A percentile compares a stretch with the other conserved stretches of the same genome.
Evolutionary conservation across 257 asterid species (phyloP).

Genomic region (Capsicum baccatum): DNA sequence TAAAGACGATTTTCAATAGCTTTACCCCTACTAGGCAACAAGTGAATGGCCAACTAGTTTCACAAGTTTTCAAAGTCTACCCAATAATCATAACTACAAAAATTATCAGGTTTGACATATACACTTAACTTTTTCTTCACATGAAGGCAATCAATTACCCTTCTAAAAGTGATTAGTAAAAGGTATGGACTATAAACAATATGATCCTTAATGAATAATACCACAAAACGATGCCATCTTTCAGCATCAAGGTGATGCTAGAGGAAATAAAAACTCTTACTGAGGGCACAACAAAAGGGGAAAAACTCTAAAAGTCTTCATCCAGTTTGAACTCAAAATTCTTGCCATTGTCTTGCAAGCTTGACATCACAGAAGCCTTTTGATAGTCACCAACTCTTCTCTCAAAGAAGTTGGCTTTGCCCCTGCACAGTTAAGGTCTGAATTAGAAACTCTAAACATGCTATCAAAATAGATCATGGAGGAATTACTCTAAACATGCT

Average conservation of each 20-base stretch:
- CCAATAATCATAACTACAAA: slow-evolving; percentile 5
- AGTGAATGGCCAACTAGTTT: background rate
- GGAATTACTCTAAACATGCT: background rate
- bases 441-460: background rate
- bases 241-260: slow-evolving; percentile 35
- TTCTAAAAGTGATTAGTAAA: background rate
- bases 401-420: slow-evolving; percentile 80
- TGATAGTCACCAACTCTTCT: slow-evolving; percentile 81
- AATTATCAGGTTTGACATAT: background rate
- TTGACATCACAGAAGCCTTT: slow-evolving; percentile 81
- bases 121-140: background rate
- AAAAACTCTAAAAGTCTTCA: slow-evolving; percentile 66
- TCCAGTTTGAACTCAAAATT: slow-evolving; percentile 65
- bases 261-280: background rate
- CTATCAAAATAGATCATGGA: background rate
- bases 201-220: slow-evolving; percentile 27
- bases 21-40: background rate
- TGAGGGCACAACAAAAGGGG: background rate
- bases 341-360: slow-evolving; percentile 55
- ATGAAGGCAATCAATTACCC: slow-evolving; percentile 6
- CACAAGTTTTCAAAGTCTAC: slow-evolving; percentile 20
- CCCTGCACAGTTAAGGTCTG: slow-evolving; percentile 44
- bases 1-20: slow-evolving; percentile 7
- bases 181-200: slow-evolving; percentile 25
- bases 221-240: slow-evolving; percentile 26